Conservation (phyloP, 441 rosid species). For the Raphanus hybrid region DNA sequence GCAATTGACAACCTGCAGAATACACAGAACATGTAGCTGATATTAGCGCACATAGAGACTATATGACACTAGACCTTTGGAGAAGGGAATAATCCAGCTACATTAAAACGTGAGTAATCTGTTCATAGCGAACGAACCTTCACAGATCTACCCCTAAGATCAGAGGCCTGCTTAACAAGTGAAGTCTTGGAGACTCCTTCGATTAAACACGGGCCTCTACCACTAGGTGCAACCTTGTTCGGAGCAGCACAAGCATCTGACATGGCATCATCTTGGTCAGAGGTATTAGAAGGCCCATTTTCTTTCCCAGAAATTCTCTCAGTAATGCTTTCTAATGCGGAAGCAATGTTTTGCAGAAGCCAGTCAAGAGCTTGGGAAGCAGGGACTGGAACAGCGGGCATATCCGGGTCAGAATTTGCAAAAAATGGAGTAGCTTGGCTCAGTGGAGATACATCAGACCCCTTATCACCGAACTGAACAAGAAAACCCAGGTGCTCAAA, state of each 20-base stretch:
- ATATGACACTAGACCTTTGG: too few relatives aligned
- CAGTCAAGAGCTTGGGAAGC: constrained; percentile 54
- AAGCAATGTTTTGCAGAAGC: constrained; percentile 66
- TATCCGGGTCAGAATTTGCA: constrained; percentile 98
- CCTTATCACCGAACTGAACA: constrained; percentile 92
- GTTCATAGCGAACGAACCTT: constrained; percentile 65
- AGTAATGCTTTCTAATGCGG: constrained; percentile 71
- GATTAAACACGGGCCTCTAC: constrained; percentile 75
- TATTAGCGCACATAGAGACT: too few relatives aligned
- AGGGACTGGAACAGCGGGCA: constrained; percentile 86
- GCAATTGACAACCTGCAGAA: constrained; percentile 82
- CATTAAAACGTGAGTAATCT: too few relatives aligned
- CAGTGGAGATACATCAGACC: constrained; percentile 54
- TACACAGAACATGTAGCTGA: too few relatives aligned
- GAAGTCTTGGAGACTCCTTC: constrained; percentile 97
- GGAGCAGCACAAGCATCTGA: constrained; percentile 64
- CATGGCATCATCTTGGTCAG: constrained; percentile 4
- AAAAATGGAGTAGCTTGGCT: constrained; percentile 94
- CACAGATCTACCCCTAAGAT: constrained; percentile 86
- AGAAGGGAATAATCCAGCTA: too few relatives aligned
- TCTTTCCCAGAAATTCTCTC: constrained; percentile 53
- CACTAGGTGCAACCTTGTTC: constrained; percentile 60
- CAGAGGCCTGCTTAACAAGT: constrained; percentile 83
- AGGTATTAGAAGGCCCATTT: not conserved
- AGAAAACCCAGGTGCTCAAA: constrained; percentile 98